Base-by-base conservation (phyloP, 345 rosid species). In the Corchorus capsularis region DNA sequence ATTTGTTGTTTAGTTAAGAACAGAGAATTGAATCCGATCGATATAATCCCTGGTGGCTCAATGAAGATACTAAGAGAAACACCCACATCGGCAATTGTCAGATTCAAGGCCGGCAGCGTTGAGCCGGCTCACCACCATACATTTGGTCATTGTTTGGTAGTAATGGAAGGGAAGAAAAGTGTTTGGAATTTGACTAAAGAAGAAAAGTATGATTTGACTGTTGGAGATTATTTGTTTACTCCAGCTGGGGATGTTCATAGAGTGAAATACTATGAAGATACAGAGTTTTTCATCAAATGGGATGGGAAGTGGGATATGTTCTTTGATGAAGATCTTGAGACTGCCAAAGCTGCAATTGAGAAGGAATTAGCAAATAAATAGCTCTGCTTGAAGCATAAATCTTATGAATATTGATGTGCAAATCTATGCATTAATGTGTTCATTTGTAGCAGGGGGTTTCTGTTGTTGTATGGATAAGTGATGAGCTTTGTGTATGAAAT, bases 91-190 rank as follows among this genome's bases (percentile, higher is more conserved):
- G 97, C 98, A 2, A 76, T 94, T 11, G 89, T 94, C n/a, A 83
- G 87, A 52, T 94, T 94, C 35, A 85, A 82, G 60, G 94, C 97
- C 0, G 98, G 94, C 76, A 91, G 97, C 15, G 88, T 91, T 3
- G 99, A 94, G 77, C 99, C 97, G 0, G 99, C 98, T 3, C 99
- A 95, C 55, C 99, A 93, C 79, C 93, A 93, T 74, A 93, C 96
- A 2, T 95, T 89, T 41, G 97, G 99, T 0, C 99, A 95, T 74
- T 97, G 90, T 60, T 71, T 95, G 83, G 83, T 93, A 74, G 99
- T 93, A 69, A 75, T 88, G 62, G 78, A 85, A 63, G 94, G 96
- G 75, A 90, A 82, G 77, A 95, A 93, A 81, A 90, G 83, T 12
- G 97, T 93, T 7, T 93, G 98, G 99, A 94, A 91, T 70, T 22